Conservation (phyloP, 1,284 basidiomycete genomes). For the Cutaneotrichosporon sp. region DNA sequence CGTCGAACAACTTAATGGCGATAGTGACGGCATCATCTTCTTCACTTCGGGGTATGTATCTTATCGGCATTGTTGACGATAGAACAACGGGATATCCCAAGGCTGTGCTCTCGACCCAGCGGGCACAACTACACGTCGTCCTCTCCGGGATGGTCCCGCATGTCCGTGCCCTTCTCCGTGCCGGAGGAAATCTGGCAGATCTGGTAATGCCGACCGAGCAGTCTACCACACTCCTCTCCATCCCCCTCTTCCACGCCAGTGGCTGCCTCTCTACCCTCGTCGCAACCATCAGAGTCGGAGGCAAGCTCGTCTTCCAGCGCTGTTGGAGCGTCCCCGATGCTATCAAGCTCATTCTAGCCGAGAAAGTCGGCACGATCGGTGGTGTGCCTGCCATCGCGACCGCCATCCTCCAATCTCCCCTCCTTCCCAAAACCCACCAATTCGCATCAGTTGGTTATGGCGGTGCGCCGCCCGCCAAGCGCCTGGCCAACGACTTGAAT, state of each 20-base stretch:
- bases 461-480: constrained; percentile 44
- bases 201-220: constrained; percentile 11
- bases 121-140: constrained; percentile 11
- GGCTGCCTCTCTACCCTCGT: constrained; percentile 43
- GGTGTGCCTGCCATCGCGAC: constrained; percentile 45
- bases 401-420: constrained; percentile 38
- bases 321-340: constrained; percentile 41
- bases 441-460: constrained; percentile 46
- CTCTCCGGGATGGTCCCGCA: constrained; percentile 6
- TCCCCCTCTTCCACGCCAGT: constrained; percentile 50
- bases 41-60: constrained; percentile 33
- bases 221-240: constrained; percentile 31
- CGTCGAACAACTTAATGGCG: constrained; percentile 32
- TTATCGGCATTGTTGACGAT: constrained; percentile 6
- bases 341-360: constrained; percentile 32
- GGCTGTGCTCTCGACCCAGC: constrained; percentile 46
- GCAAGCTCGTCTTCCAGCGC: constrained; percentile 40
- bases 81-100: constrained; percentile 36
- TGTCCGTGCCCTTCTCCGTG: constrained; percentile 15
- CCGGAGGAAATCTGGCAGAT: constrained; percentile 8
- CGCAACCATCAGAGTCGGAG: constrained; percentile 35
- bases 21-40: constrained; percentile 48
- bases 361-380: constrained; percentile 37
- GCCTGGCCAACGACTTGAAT: constrained; percentile 39
- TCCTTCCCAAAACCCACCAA: constrained; percentile 30